phyloP scores from a whole-genome alignment of 2,329 filamentous ascomycete genomes.

The Microcyclospora pomicola region DNA sequence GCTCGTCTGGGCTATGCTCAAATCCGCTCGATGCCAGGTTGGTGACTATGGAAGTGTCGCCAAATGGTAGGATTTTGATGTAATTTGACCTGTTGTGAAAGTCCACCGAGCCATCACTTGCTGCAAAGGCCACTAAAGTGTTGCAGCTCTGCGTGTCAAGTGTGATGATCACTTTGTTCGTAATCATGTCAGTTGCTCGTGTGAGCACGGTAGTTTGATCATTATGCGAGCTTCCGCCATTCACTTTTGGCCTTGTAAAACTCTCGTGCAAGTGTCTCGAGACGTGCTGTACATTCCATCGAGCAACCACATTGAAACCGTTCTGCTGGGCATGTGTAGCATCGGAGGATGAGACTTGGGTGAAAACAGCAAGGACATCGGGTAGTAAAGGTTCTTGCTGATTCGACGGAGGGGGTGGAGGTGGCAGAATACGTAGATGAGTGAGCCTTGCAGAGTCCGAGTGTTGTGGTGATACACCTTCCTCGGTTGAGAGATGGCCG shows the following conservation, averaged over 20 bases:
- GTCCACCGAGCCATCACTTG: slow-evolving; percentile 69
- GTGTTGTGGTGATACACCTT: slow-evolving; percentile 15
- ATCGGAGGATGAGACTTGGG: slow-evolving; percentile 31
- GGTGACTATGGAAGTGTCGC: slow-evolving; percentile 50
- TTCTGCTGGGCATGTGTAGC: slow-evolving; percentile 47
- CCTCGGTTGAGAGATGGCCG: slow-evolving; percentile 14
- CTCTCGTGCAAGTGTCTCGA: slow-evolving; percentile 20
- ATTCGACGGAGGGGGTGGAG: slow-evolving; percentile 39
- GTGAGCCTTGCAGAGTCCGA: slow-evolving; percentile 14
- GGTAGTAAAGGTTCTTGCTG: slow-evolving; percentile 36
- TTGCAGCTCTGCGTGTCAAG: slow-evolving; percentile 57
- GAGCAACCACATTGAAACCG: slow-evolving; percentile 59
- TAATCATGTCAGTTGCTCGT: slow-evolving; percentile 51
- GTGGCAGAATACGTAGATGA: slow-evolving; percentile 16
- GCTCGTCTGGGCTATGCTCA: slow-evolving; percentile 49
- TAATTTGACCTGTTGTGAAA: slow-evolving; percentile 66
- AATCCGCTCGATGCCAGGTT: slow-evolving; percentile 69
- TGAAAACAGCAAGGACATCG: slow-evolving; percentile 60
- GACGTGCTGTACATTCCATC: slow-evolving; percentile 60
- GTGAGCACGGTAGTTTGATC: slow-evolving; percentile 36
- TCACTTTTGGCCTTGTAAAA: slow-evolving; percentile 23
- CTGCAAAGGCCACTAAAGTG: slow-evolving; percentile 56
- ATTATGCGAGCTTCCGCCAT: slow-evolving; percentile 6
- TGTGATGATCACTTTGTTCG: slow-evolving; percentile 57
- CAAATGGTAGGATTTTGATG: slow-evolving; percentile 47